A percentile compares a stretch with the other conserved stretches of the same genome.
Evolutionary conservation across 257 asterid species (phyloP).

Genomic region (Nicotiana paniculata): DNA sequence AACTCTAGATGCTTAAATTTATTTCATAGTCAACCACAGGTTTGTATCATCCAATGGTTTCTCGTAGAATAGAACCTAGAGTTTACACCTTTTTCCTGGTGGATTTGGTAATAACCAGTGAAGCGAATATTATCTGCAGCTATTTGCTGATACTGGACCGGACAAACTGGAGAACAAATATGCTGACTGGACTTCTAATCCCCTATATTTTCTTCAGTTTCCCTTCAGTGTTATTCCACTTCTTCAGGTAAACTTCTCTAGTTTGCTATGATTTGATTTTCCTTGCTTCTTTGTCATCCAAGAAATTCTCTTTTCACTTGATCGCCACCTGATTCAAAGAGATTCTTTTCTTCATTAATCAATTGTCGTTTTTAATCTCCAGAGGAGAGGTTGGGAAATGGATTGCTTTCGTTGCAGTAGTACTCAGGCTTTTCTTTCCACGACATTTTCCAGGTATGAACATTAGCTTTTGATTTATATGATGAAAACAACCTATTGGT

Average conservation of each 20-base stretch:
- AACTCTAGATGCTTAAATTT: neutral
- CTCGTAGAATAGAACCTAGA: neutral
- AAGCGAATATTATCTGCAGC: constrained; percentile 7
- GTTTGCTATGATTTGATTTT: neutral
- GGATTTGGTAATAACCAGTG: neutral
- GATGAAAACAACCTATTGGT: neutral
- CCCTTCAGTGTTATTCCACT: constrained; percentile 24
- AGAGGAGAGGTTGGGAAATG: constrained; percentile 94
- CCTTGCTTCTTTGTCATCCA: neutral
- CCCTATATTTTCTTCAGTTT: constrained; percentile 28
- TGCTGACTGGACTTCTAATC: constrained; percentile 37
- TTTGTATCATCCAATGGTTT: neutral
- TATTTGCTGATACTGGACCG: constrained; percentile 33
- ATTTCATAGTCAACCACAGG: neutral
- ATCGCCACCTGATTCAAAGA: neutral
- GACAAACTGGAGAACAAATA: constrained; percentile 44
- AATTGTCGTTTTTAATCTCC: neutral
- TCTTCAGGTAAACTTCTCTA: constrained; percentile 44
- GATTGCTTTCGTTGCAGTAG: constrained; percentile 81
- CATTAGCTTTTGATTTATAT: neutral
- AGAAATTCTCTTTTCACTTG: neutral
- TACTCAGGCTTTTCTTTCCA: constrained; percentile 87
- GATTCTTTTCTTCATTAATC: neutral
- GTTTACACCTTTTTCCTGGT: neutral
- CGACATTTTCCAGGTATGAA: constrained; percentile 81